A percentile compares a stretch with the other conserved stretches of the same genome.
These are phyloP conservation scores for Marasmius oreades DNA, from an alignment of 1,284 basidiomycete species.

Conservation along the genomic window DNA sequence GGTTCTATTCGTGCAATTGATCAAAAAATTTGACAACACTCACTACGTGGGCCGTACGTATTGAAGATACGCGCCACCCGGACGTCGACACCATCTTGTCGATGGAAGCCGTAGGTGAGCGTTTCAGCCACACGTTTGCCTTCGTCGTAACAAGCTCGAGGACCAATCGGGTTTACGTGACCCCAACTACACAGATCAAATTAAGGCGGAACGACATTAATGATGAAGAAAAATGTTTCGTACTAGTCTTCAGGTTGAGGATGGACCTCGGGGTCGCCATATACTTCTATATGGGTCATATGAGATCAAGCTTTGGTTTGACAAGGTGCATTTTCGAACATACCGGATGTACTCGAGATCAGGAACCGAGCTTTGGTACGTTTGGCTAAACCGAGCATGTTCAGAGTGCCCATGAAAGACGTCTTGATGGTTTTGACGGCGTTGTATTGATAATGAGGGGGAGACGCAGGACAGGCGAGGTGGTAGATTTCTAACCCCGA, in stretches of 20 bases:
- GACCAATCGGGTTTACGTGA: conserved; percentile 96
- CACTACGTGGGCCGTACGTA: conserved; percentile 59
- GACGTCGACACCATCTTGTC: conserved; percentile 93
- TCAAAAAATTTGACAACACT: conserved; percentile 8
- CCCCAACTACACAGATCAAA: conserved; percentile 69
- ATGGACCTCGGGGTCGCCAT: conserved; percentile 96
- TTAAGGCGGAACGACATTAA: conserved; percentile 2
- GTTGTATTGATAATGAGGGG: conserved; percentile 94
- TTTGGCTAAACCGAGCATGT: conserved; percentile 98
- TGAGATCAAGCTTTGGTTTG: conserved; percentile 9
- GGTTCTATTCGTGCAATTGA: too few species aligned
- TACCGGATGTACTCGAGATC: conserved; percentile 89
- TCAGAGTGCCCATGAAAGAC: conserved; percentile 94
- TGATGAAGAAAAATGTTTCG: conserved; percentile 27
- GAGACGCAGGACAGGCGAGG: conserved; percentile 93
- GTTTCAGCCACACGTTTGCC: conserved; percentile 96
- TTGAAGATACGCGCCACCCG: conserved; percentile 97
- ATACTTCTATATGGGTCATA: conserved; percentile 68
- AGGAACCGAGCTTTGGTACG: conserved; percentile 96
- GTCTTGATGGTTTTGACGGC: conserved; percentile 98
- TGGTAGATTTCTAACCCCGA: conserved; percentile 83
- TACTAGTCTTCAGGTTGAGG: conserved; percentile 94
- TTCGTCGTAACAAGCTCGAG: conserved; percentile 97
- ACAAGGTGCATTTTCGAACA: conserved; percentile 17
- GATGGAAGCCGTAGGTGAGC: conserved; percentile 90